Conservation (phyloP, 2,329 filamentous ascomycete genomes). For the Tympanopsis confertula region DNA sequence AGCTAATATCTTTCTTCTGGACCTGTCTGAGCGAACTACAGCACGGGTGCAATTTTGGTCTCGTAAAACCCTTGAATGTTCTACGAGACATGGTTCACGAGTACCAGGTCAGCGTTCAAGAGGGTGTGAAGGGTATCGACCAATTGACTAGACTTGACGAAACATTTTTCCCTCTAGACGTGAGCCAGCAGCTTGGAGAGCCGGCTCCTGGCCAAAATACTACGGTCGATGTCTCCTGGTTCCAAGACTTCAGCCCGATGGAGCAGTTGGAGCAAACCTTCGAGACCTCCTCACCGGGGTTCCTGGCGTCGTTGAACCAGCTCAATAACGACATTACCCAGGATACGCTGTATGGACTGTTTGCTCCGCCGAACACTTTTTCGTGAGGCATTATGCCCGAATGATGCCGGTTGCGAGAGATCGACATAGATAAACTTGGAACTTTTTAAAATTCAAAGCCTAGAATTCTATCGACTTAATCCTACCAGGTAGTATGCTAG, state of each 20-base stretch:
- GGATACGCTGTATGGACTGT: constrained; percentile 16
- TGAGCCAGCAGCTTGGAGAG: too few species aligned
- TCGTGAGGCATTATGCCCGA: too few species aligned
- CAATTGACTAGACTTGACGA: constrained; percentile 15
- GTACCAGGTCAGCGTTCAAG: constrained; percentile 12
- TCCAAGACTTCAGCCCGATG: constrained; percentile 5
- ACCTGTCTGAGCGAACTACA: constrained; percentile 20
- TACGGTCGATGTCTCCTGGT: constrained; percentile 10
- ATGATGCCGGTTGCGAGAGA: too few species aligned
- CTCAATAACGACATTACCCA: constrained; percentile 18
- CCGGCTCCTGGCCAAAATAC: too few species aligned
- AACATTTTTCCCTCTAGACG: constrained; percentile 17
- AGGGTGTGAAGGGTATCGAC: constrained; percentile 9
- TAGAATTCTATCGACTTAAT: too few species aligned
- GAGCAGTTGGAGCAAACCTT: constrained; percentile 10
- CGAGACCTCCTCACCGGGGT: constrained; percentile 13
- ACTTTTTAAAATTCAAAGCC: too few species aligned
- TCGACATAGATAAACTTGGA: too few species aligned
- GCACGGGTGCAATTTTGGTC: constrained; percentile 20
- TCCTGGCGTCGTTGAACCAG: constrained; percentile 14
- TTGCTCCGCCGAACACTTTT: too few species aligned
- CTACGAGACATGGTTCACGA: constrained; percentile 17
- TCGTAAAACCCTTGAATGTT: constrained; percentile 20
- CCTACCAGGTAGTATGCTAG: too few species aligned
- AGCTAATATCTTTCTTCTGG: constrained; percentile 24